Evolutionary conservation across 805 yeast species (phyloP), one percentile per base, ranked within the genome.

Genomic region (Myxozyma lipomycoides): DNA sequence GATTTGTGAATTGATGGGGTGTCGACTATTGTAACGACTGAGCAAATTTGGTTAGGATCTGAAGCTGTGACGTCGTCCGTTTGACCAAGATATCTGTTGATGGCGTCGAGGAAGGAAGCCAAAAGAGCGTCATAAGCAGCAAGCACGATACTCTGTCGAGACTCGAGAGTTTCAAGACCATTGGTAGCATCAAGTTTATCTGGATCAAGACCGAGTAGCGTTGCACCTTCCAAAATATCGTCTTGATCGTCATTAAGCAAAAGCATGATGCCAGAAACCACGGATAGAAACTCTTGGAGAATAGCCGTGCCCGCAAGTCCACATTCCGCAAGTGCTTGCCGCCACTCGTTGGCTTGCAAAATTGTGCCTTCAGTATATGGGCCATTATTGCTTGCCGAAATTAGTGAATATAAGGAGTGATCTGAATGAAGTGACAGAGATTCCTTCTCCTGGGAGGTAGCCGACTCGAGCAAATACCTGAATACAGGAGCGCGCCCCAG

Each of bases 191-290:
- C 54, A 36, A 64, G 60, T 24, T 56, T 50, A 4, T 61, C 48
- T 2, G 68, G 70, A 40, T 67, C 67, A 9, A 71, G 62, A 22
- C 74, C 73, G 28, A 71, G 61, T 12, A 71, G 56, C 2, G 70
- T 60, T 0, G 74, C 73, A 21, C 74, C 75, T 25, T 69, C 73
- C n/a, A 70, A 69, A 1, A 62, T 51, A 42, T 70, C 74, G 38
- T 60, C 61, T 6, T 56, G 58, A 21, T 60, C 53, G 37, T 49
- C 48, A 50, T 71, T 69, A 9, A 72, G 72, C 15, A 71, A 55
- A 10, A 71, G 61, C 24, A 71, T 60, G 43, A 71, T 67, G 15
- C 75, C 75, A 23, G 72, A 67, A 9, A 71, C 59, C 1, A 68
- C 56, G 23, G 69, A 58, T 41, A 70, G 53, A 25, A 71, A 52